phyloP scores from a whole-genome alignment of 805 yeast species.

The Candida nonsorbophila region DNA sequence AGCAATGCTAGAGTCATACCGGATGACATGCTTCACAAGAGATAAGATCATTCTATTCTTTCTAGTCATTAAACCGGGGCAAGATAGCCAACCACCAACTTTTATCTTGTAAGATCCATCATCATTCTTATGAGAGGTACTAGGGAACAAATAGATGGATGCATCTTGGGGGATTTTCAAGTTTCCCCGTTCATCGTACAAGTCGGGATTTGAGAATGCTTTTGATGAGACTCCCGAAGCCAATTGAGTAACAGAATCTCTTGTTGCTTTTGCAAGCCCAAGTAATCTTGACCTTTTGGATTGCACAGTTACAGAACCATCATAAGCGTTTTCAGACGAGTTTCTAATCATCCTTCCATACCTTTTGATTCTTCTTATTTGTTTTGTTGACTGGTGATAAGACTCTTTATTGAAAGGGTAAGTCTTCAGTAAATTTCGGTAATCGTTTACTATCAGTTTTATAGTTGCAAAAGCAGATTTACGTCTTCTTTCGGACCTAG shows the following conservation, averaged over 20 bases:
- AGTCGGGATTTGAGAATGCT: slow-evolving; percentile 18
- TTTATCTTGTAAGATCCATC: slow-evolving; percentile 36
- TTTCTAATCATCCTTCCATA: slow-evolving; percentile 12
- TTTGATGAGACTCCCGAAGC: slow-evolving; percentile 41
- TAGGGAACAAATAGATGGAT: slow-evolving; percentile 44
- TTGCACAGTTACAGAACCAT: slow-evolving; percentile 1
- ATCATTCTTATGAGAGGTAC: slow-evolving; percentile 24
- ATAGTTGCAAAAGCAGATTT: too few relatives aligned
- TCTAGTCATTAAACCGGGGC: slow-evolving; percentile 66
- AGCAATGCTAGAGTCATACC: slow-evolving; percentile 17
- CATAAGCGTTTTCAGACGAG: not conserved
- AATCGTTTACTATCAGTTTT: too few relatives aligned
- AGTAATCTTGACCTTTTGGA: slow-evolving; percentile 42
- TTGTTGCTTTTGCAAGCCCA: slow-evolving; percentile 50
- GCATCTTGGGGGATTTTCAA: slow-evolving; percentile 51
- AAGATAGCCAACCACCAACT: slow-evolving; percentile 66
- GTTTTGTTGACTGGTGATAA: slow-evolving; percentile 3
- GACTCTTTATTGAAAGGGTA: slow-evolving; percentile 11
- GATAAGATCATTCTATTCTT: slow-evolving; percentile 67
- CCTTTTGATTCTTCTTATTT: slow-evolving; percentile 9
- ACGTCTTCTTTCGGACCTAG: too few relatives aligned
- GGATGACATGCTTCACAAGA: slow-evolving; percentile 62
- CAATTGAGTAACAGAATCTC: slow-evolving; percentile 47
- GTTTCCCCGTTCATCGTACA: slow-evolving; percentile 23
- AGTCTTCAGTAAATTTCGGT: slow-evolving; percentile 9